phyloP scores from a whole-genome alignment of 1,139 yeast species.

The Yamadazyma songkhlaensis region DNA sequence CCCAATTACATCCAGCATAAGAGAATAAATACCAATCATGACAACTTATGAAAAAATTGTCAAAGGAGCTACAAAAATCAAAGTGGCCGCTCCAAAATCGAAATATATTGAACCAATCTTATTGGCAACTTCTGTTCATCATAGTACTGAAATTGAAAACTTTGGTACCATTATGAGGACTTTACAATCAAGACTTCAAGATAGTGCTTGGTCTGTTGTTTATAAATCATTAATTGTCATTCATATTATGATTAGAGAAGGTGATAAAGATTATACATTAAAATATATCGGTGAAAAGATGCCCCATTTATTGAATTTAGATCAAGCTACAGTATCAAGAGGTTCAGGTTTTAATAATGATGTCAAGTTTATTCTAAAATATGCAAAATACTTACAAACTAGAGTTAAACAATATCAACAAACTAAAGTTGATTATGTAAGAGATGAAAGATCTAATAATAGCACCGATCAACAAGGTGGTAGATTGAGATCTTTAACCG shows the following conservation, averaged over 20 bases:
- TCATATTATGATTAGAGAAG: conserved; percentile 91
- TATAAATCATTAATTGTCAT: conserved; percentile 81
- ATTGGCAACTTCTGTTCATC: conserved; percentile 60
- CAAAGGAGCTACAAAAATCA: conserved; percentile 48
- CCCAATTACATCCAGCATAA: neutral
- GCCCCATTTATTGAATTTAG: conserved; percentile 53
- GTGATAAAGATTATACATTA: conserved; percentile 70
- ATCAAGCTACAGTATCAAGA: conserved; percentile 29
- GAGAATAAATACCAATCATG: conserved; percentile 19
- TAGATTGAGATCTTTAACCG: conserved; percentile 57
- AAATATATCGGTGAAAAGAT: conserved; percentile 59
- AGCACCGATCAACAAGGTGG: conserved; percentile 51
- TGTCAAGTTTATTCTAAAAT: conserved; percentile 61
- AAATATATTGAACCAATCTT: conserved; percentile 93
- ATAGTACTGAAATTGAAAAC: conserved; percentile 46
- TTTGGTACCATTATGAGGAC: conserved; percentile 68
- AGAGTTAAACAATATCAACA: conserved; percentile 68
- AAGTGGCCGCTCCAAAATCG: conserved; percentile 97
- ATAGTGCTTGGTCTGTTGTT: conserved; percentile 86
- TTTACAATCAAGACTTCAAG: conserved; percentile 60
- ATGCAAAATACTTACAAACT: conserved; percentile 66
- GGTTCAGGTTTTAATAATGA: conserved; percentile 44
- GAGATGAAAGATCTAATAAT: conserved; percentile 59
- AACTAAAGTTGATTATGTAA: conserved; percentile 73
- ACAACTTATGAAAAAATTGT: conserved; percentile 48